phyloP scores from a whole-genome alignment of 1,139 yeast genomes.

The Scheffersomyces lignicola region DNA sequence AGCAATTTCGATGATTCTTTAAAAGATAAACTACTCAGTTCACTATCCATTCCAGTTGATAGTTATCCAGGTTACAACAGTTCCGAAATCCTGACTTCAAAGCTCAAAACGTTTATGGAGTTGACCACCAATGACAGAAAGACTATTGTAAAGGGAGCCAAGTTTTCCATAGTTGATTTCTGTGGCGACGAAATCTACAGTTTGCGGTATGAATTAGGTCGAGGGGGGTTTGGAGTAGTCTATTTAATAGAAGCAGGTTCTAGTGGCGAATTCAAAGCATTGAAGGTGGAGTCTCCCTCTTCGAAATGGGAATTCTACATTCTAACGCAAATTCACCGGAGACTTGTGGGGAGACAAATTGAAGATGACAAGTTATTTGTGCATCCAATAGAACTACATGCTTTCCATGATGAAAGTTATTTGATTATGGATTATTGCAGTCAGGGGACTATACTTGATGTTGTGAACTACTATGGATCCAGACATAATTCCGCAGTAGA shows the following conservation, averaged over 20 bases:
- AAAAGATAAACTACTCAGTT: constrained; percentile 23
- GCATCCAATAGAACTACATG: constrained; percentile 52
- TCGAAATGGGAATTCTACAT: constrained; percentile 84
- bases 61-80: constrained; percentile 30
- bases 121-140: constrained; percentile 36
- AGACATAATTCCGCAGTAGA: constrained; percentile 41
- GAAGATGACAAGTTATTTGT: constrained; percentile 23
- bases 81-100: constrained; percentile 12
- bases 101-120: constrained; percentile 32
- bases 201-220: constrained; percentile 64
- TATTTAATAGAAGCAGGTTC: constrained; percentile 68
- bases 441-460: constrained; percentile 76
- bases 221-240: constrained; percentile 80
- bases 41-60: constrained; percentile 25
- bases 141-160: constrained; percentile 37
- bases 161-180: constrained; percentile 45
- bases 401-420: constrained; percentile 73
- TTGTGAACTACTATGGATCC: constrained; percentile 53
- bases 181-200: constrained; percentile 55
- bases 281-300: constrained; percentile 73
- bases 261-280: constrained; percentile 56
- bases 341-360: constrained; percentile 20
- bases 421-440: constrained; percentile 65
- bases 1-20: constrained; percentile 22
- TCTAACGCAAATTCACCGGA: constrained; percentile 51